A percentile compares a stretch with the other conserved stretches of the same genome.
phyloP scores from a whole-genome alignment of 371 early-diverging fungal species.

The Mortierella sp. region DNA sequence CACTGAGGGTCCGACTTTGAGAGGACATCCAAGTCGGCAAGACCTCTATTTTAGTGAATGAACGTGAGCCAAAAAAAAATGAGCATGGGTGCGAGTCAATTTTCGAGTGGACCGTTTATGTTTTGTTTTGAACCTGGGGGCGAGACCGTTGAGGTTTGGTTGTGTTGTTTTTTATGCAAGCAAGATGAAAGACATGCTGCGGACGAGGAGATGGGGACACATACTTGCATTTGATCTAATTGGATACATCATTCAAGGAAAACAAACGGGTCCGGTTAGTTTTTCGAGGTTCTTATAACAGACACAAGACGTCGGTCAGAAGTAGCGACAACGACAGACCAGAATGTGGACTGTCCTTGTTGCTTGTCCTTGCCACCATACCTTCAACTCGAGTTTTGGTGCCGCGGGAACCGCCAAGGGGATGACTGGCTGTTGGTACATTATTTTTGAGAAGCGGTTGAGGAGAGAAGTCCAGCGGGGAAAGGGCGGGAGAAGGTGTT shows the following conservation, averaged over 20 bases:
- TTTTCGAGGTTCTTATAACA: not conserved
- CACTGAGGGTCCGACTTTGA: slow-evolving; percentile 60
- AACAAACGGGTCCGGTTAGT: not conserved
- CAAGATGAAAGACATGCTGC: not conserved
- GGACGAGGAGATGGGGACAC: not conserved
- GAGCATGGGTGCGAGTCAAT: not conserved
- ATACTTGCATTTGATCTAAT: slow-evolving; percentile 48
- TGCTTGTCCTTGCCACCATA: not conserved
- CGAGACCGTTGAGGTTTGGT: not conserved
- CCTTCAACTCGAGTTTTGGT: slow-evolving; percentile 45
- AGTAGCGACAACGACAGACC: too few relatives aligned
- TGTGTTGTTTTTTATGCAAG: not conserved
- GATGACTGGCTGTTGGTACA: slow-evolving; percentile 26
- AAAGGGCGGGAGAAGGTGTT: not conserved
- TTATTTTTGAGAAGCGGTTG: too few relatives aligned
- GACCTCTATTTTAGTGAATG: slow-evolving; percentile 17
- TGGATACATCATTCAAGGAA: too few relatives aligned
- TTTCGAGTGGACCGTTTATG: not conserved
- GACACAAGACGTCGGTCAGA: not conserved
- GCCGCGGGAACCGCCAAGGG: slow-evolving; percentile 30
- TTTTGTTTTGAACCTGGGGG: not conserved
- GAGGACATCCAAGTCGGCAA: slow-evolving; percentile 54
- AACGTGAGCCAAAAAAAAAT: not conserved
- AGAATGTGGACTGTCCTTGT: not conserved
- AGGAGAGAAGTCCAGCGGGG: not conserved